Evolutionary conservation across 331 rosid genomes (phyloP).

Genomic region (Acacia concinna): DNA sequence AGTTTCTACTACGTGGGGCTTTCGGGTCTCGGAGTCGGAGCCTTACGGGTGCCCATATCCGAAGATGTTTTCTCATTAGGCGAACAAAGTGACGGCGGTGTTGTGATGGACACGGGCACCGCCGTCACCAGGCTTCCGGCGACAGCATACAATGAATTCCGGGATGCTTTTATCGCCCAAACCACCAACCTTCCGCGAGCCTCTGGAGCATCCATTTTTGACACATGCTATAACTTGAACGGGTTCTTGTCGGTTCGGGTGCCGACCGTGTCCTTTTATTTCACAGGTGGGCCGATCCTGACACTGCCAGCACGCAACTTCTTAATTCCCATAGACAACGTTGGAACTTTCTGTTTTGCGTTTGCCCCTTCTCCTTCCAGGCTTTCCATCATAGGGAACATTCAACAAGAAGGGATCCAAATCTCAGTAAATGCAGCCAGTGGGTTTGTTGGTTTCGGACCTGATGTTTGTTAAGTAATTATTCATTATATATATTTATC

Average conservation of each 20-base stretch:
- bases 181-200: conserved; percentile 73
- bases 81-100: conserved; percentile 70
- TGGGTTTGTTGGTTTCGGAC: conserved; percentile 93
- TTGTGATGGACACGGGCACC: conserved; percentile 92
- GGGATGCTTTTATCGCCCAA: conserved; percentile 60
- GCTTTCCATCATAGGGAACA: conserved; percentile 74
- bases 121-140: conserved; percentile 81
- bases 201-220: conserved; percentile 69
- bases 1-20: conserved; percentile 81
- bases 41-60: conserved; percentile 50
- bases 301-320: conserved; percentile 78
- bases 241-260: conserved; percentile 86
- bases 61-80: conserved; percentile 50
- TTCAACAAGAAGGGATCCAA: conserved; percentile 91
- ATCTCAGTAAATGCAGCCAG: conserved; percentile 73
- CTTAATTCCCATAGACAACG: conserved; percentile 65
- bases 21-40: conserved; percentile 82
- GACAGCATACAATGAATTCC: conserved; percentile 56
- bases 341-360: conserved; percentile 81
- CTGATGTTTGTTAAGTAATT: conserved; percentile 57
- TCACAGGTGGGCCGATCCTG: conserved; percentile 71
- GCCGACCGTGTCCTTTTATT: conserved; percentile 83
- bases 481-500: background rate
- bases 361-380: conserved; percentile 59
- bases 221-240: conserved; percentile 69